Conservation (phyloP, 305 asterid species). For the Fraxinus paxiana region DNA sequence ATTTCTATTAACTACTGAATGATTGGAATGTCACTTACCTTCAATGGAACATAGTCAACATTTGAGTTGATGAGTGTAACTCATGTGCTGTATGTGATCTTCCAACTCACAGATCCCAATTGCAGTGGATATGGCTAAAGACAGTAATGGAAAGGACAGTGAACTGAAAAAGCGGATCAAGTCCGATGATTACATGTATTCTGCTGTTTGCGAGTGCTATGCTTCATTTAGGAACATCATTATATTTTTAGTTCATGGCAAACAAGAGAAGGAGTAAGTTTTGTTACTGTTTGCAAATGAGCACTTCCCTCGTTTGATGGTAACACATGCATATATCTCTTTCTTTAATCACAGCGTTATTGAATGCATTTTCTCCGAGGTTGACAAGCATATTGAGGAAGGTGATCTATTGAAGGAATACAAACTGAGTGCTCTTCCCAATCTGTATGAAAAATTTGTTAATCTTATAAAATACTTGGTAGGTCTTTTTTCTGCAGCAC, state of each 20-base stretch:
- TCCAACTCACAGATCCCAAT: conserved; percentile 69
- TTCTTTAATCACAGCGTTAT: conserved; percentile 61
- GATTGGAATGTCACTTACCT: neutral
- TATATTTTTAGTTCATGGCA: conserved; percentile 66
- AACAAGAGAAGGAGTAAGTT: conserved; percentile 76
- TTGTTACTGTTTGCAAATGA: conserved; percentile 19
- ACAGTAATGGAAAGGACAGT: conserved; percentile 84
- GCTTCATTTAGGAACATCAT: conserved; percentile 86
- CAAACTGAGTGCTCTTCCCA: conserved; percentile 82
- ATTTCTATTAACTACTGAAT: conserved; percentile 18
- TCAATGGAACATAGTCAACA: neutral
- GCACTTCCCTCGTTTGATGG: neutral
- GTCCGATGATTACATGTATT: conserved; percentile 79
- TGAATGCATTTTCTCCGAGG: conserved; percentile 71
- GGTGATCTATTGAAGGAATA: conserved; percentile 58
- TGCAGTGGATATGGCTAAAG: conserved; percentile 99
- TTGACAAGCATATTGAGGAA: conserved; percentile 68
- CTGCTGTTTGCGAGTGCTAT: conserved; percentile 94
- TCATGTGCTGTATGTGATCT: neutral
- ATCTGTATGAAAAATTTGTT: conserved; percentile 80
- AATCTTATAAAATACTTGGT: conserved; percentile 94
- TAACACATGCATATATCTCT: neutral
- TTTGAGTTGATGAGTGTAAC: neutral
- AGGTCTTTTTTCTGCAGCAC: conserved; percentile 34
- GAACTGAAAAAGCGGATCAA: conserved; percentile 87